Base-by-base conservation (phyloP, 108 stramenopile genomes). In the Cyclotella choctawhatcheeana region DNA sequence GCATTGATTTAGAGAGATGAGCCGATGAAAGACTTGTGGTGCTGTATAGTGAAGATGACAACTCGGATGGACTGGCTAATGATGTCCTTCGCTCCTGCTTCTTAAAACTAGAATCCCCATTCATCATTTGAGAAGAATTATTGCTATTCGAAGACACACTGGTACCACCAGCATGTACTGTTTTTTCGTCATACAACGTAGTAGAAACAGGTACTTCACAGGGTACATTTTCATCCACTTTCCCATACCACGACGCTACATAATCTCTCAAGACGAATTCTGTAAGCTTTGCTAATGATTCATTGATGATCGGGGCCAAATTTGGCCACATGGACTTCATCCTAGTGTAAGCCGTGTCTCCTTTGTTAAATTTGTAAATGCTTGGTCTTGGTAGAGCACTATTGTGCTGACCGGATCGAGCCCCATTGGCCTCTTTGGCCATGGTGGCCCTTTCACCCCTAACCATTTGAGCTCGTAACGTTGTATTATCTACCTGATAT, bases 211-310 rank as follows among this genome's bases (percentile, higher is more conserved):
- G 54, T 70, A 69, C 60, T 31, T 24, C 22, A 60, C 64, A 77
- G 5, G 44, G 54, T 30, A 77, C 66, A 24, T 64, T 64, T 18
- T 59, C 71, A 73, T 87, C 88, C 17, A 89, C 51, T 20, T 56
- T 76, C n/a, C 44, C 33, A 73, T 84, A 89, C 86, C 88, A 87
- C 50, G 58, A 63, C 16, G 79, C 65, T n/a, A 92, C 74, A 82
- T 77, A 92, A 74, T 94, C 93, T 47, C 93, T 47, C 74, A 91
- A 73, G 5, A 94, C 64, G 70, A 86, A 87, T 51, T 94, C 93
- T 25, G 86, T 84, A 44, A 90, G 81, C 14, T 75, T 77, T 30
- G 86, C 88, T 73, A 94, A 66, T 37, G 89, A 80, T 51, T 77
- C 69, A 30, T 78, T 64, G 24, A 94, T 70, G 0, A 74, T 40